phyloP scores from a whole-genome alignment of 148 eudicot genomes.

The Rheum nobile region DNA sequence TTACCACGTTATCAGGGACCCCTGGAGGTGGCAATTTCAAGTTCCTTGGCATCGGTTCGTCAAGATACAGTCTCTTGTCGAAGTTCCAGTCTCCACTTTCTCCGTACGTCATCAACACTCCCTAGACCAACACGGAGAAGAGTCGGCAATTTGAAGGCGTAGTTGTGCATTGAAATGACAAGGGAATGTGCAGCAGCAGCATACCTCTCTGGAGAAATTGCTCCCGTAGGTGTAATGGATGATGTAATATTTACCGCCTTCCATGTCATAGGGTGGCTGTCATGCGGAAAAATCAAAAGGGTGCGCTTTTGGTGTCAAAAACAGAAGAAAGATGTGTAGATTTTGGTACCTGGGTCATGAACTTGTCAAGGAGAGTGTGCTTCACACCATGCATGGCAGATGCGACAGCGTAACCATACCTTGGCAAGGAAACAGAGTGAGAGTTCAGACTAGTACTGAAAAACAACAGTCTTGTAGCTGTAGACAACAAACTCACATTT shows the following conservation, averaged over 20 bases:
- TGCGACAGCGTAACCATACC: neutral
- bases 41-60: neutral
- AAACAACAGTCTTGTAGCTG: neutral
- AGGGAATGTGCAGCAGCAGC: neutral
- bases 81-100: neutral
- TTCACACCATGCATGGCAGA: constrained; percentile 5
- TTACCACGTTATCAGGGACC: neutral
- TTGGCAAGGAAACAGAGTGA: neutral
- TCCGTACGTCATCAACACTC: neutral
- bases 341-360: neutral
- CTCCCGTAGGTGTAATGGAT: neutral
- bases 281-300: neutral
- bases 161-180: neutral
- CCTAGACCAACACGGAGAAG: neutral
- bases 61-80: neutral
- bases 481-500: constrained; percentile 8
- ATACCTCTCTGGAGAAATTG: neutral
- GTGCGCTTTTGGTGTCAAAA: neutral
- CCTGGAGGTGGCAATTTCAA: neutral
- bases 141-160: neutral
- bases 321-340: no score
- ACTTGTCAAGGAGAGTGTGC: neutral
- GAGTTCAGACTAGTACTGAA: neutral
- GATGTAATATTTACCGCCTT: neutral
- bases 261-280: neutral